These are phyloP conservation scores for Arachis monticola DNA, from an alignment of 331 rosid species.

Conservation along the genomic window DNA sequence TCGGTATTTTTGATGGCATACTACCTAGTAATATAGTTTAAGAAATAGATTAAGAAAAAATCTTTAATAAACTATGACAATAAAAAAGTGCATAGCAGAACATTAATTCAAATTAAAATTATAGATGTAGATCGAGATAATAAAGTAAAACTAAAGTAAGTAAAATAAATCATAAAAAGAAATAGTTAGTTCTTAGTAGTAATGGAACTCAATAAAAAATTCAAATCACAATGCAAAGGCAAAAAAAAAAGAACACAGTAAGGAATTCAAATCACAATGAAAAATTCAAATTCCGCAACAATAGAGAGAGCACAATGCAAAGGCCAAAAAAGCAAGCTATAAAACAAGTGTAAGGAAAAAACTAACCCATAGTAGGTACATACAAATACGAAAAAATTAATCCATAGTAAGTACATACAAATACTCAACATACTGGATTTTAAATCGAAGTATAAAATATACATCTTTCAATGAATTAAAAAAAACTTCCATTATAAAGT, in stretches of 20 bases:
- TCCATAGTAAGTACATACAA: no score
- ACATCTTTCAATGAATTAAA: background rate
- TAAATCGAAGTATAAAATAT: no score
- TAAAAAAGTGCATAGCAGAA: constrained; percentile 1
- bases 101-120: background rate
- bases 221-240: background rate
- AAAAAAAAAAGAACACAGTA: no score
- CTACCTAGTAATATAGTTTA: constrained; percentile 49
- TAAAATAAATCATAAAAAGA: constrained; percentile 5
- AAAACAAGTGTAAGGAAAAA: background rate
- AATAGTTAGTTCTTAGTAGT: background rate
- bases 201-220: constrained; percentile 17
- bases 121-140: background rate
- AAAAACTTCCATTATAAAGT: no score
- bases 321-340: no score
- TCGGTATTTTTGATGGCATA: no score
- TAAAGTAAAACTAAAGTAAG: constrained; percentile 17
- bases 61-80: constrained; percentile 15
- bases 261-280: no score
- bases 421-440: no score
- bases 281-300: no score
- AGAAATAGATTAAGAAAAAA: background rate
- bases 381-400: no score
- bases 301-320: no score
- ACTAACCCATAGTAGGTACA: no score